phyloP scores from a whole-genome alignment of 805 yeast species.

The Yamadazyma philogaea region DNA sequence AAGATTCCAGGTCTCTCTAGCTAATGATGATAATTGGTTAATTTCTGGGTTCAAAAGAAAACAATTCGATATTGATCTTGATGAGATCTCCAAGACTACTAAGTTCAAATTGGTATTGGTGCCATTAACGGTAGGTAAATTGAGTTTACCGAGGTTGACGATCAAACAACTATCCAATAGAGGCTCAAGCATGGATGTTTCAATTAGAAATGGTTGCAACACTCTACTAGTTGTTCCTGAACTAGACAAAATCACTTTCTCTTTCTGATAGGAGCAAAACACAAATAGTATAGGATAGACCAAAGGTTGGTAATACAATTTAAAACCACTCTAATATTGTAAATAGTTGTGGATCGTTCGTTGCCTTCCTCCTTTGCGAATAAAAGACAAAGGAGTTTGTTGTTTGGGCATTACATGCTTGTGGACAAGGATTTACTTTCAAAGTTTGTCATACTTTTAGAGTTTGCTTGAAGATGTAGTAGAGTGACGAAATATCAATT shows the following conservation, averaged over 20 bases:
- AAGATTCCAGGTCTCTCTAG: slow-evolving; percentile 45
- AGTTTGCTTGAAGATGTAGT: too few species aligned
- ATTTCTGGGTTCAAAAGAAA: slow-evolving; percentile 68
- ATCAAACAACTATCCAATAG: slow-evolving; percentile 39
- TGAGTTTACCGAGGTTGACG: slow-evolving; percentile 62
- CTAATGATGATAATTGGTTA: slow-evolving; percentile 71
- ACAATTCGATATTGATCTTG: slow-evolving; percentile 38
- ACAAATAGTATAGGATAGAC: not conserved
- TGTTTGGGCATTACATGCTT: too few species aligned
- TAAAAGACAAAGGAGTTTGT: too few species aligned
- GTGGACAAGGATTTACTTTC: too few species aligned
- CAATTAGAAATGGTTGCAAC: slow-evolving; percentile 65
- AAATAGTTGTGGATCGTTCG: too few species aligned
- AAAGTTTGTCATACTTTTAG: too few species aligned
- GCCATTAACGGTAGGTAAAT: slow-evolving; percentile 75
- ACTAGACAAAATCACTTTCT: slow-evolving; percentile 55
- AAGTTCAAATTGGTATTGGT: slow-evolving; percentile 48
- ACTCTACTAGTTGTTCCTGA: slow-evolving; percentile 71
- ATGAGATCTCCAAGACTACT: slow-evolving; percentile 3
- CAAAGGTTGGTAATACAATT: not conserved
- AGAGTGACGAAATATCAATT: too few species aligned
- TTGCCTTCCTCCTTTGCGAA: too few species aligned
- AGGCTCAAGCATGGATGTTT: slow-evolving; percentile 56
- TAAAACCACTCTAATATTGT: too few species aligned
- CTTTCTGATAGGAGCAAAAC: slow-evolving; percentile 40